A percentile compares a stretch with the other conserved stretches of the same genome.
Conservation (phyloP, 352 stramenopile species). For the Pythium oligandrum region DNA sequence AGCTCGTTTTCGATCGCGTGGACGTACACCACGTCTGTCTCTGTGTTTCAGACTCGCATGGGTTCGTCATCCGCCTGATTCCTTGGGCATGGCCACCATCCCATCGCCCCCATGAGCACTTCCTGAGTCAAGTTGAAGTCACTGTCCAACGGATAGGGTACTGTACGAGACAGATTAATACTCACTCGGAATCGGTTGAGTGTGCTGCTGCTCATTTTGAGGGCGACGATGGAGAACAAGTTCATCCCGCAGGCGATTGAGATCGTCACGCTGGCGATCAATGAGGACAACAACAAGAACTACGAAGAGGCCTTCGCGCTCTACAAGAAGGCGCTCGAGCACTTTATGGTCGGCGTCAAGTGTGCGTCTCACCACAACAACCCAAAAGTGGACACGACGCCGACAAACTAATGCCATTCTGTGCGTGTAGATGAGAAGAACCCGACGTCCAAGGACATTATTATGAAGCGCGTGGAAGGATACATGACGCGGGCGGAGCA, state of each 20-base stretch:
- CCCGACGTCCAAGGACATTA: constrained; percentile 84
- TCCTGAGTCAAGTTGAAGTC: constrained; percentile 13
- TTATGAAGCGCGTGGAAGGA: constrained; percentile 87
- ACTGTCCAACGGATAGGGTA: constrained; percentile 4
- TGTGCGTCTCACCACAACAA: constrained; percentile 32
- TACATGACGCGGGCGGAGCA: constrained; percentile 90
- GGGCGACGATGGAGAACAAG: constrained; percentile 78
- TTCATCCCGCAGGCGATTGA: constrained; percentile 90
- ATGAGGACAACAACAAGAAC: constrained; percentile 88
- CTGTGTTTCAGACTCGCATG: too few species aligned
- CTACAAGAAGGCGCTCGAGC: constrained; percentile 88
- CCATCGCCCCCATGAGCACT: too few species aligned
- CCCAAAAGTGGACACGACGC: background rate
- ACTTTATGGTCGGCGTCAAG: constrained; percentile 89
- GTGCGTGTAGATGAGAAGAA: constrained; percentile 84
- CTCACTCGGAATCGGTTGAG: too few species aligned
- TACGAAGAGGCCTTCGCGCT: constrained; percentile 83
- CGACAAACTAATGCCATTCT: constrained; percentile 2
- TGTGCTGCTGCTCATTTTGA: too few species aligned
- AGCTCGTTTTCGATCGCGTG: too few species aligned
- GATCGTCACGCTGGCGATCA: constrained; percentile 83
- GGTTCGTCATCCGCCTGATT: too few species aligned
- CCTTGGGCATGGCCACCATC: too few species aligned
- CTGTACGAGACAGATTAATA: constrained; percentile 17
- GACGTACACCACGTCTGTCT: too few species aligned